A percentile compares a stretch with the other conserved stretches of the same genome.
Evolutionary conservation across 2,329 filamentous ascomycete species (phyloP).

Genomic region (Claviceps sp.): DNA sequence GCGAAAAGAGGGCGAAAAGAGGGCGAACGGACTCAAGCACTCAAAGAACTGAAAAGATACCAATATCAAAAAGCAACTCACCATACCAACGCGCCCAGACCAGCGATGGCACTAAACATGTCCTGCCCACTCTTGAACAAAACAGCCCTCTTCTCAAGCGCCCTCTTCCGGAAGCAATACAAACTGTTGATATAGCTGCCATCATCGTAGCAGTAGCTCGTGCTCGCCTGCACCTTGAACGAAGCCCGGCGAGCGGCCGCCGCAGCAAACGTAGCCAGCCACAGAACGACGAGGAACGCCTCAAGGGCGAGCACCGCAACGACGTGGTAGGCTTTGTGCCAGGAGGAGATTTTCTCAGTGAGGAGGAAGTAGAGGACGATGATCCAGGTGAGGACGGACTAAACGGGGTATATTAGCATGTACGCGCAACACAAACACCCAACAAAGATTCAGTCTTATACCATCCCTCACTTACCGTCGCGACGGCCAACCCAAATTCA

Average conservation of each 20-base stretch:
- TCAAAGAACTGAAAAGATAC: not conserved
- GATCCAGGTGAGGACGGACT: slow-evolving; percentile 34
- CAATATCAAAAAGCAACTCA: slow-evolving; percentile 12
- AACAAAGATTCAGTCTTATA: not conserved
- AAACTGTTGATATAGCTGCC: slow-evolving; percentile 28
- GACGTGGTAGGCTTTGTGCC: slow-evolving; percentile 27
- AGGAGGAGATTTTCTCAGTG: slow-evolving; percentile 24
- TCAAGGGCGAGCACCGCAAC: slow-evolving; percentile 31
- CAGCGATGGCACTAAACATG: slow-evolving; percentile 27
- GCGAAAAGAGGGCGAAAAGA: no score
- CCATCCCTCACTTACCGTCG: slow-evolving; percentile 23
- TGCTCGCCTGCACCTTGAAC: slow-evolving; percentile 20
- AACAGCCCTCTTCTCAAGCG: slow-evolving; percentile 14
- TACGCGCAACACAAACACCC: no score
- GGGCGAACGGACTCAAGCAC: not conserved
- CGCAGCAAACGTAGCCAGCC: slow-evolving; percentile 31
- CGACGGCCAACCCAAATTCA: slow-evolving; percentile 26
- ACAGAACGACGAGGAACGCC: slow-evolving; percentile 30
- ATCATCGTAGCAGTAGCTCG: slow-evolving; percentile 21
- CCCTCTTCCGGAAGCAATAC: slow-evolving; percentile 19
- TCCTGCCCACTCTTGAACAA: slow-evolving; percentile 22
- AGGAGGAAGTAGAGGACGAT: slow-evolving; percentile 27
- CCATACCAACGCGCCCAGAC: slow-evolving; percentile 30
- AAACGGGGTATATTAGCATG: slow-evolving; percentile 2
- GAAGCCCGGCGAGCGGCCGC: slow-evolving; percentile 25